Conservation (phyloP, 2,329 filamentous ascomycete genomes). For the Sporothrix brunneoviolacea region DNA sequence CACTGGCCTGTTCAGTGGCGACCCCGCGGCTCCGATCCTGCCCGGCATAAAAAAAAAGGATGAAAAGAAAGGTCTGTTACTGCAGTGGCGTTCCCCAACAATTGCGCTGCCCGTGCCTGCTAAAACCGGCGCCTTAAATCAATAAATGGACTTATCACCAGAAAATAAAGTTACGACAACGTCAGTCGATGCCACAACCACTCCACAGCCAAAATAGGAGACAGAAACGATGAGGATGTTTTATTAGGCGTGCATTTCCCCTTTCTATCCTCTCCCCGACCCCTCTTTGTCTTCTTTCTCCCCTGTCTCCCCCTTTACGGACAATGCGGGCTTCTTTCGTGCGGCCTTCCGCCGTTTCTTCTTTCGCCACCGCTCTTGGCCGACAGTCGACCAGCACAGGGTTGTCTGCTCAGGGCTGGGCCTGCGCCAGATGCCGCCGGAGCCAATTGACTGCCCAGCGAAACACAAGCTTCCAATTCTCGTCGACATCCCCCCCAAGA, state of each 20-base stretch:
- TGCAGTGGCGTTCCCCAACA: background rate
- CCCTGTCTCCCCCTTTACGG: background rate
- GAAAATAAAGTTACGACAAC: too few species aligned
- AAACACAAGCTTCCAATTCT: background rate
- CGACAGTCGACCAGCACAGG: background rate
- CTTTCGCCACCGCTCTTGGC: conserved; percentile 6
- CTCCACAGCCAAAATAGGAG: too few species aligned
- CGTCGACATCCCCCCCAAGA: background rate
- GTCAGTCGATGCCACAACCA: too few species aligned
- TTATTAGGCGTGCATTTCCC: background rate
- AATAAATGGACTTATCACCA: too few species aligned
- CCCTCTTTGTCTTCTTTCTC: background rate
- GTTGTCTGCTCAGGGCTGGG: conserved; percentile 11
- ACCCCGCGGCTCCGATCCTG: conserved; percentile 11
- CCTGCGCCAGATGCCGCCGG: conserved; percentile 14
- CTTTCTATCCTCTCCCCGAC: background rate
- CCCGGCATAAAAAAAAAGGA: background rate
- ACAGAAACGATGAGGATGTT: background rate
- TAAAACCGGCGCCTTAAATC: too few species aligned
- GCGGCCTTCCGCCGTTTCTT: conserved; percentile 5
- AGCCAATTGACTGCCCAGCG: conserved; percentile 8
- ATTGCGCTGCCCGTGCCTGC: too few species aligned
- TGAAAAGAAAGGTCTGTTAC: background rate
- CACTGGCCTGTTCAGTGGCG: background rate
- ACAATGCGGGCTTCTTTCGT: background rate